Evolutionary conservation across 2,329 filamentous ascomycete species (phyloP), one percentile per base, ranked within the genome.

Genomic region (Botrytis squamosa): DNA sequence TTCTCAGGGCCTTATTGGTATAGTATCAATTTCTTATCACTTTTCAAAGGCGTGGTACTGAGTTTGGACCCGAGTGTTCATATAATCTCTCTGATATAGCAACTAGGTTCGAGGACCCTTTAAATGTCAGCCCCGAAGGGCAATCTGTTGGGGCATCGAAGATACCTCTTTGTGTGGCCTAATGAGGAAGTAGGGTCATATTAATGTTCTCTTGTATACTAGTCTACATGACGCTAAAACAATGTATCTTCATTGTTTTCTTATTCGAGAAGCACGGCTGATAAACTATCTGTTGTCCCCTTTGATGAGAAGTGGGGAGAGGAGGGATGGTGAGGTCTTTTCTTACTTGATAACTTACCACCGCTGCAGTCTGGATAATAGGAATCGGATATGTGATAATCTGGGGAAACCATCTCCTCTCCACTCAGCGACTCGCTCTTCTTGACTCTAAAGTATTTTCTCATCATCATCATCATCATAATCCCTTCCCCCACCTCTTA

Each of bases 201-300:
- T 16, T 22, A 57, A 9, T 33, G 25, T 5, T 42, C 42, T 33
- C 10, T 57, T 22, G 8, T 12, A 3, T 42, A 52, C 18, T 33
- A 40, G 49, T 44, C 18, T 42, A 12, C 42, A 29, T 36, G 52
- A 42, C 40, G 66, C 38, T 57, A 42, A n/a, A 69, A 42, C 55
- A 69, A 69, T 69, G 57, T 44, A 69, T 69, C 52, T 57, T 44
- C 38, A 57, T 44, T 33, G 33, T 44, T 14, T 69, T 42, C 38
- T 69, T 10, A 25, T 42, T 69, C 49, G 38, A 29, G 66, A 69
- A 25, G 18, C 49, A 57, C 18, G 36, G 46, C 46, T 52, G 65
- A 55, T 68, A 42, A 40, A 40, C 40, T 14, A 25, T 25, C 16
- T 29, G 10, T 25, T 29, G 2, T 57, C 18, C 8, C 36, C 20